Base-by-base conservation (phyloP, 202 grass and related monocot species). In the Dendrocalamus latiflorus region DNA sequence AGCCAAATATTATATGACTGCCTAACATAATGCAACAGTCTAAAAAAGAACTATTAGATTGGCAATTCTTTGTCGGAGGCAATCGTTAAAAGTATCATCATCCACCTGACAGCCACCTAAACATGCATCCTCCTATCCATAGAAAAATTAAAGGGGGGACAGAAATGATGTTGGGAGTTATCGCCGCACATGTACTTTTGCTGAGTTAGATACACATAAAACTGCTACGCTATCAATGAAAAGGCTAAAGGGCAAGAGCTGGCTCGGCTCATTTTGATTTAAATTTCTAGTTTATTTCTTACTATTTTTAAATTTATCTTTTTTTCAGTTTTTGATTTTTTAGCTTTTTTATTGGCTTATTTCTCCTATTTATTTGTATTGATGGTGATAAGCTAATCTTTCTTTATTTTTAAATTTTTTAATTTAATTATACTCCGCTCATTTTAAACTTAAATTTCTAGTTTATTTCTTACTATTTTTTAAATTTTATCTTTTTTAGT, bases 161-260 rank as follows among this genome's bases (percentile, higher is more conserved):
- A 43, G 24, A 68, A 78, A 56, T 64, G 68, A 76, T 54, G 76
- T 9, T n/a, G 62, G 61, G 76, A 54, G 69, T 73, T 75, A 85
- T 85, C 61, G 78, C 78, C 8, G 47, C 81, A 6, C 86, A 26
- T 70, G 76, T 70, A 69, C 81, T 53, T 88, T 88, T 56, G 44
- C 39, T 6, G 6, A 33, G 30, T 60, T 6, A 33, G 21, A 68
- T 10, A 74, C 43, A 66, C 48, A 21, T 71, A 17, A 71, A 68
- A 45, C 17, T 53, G n/a, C 4, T 51, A 70, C 24, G 51, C 54
- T 25, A 77, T 57, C 8, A 13, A 22, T 42, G 59, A 60, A 80
- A 86, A 75, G 49, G n/a, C 61, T 37, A 78, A 50, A 65, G 49
- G 42, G 9, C 1, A 3, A 1, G 21, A 44, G 54, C 20, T 79